Percentiles rank a stretch among this genome's conserved stretches.
These are phyloP conservation scores for Fusarium sp. DNA, from an alignment of 2,329 filamentous ascomycete genomes.

Conservation along the genomic window DNA sequence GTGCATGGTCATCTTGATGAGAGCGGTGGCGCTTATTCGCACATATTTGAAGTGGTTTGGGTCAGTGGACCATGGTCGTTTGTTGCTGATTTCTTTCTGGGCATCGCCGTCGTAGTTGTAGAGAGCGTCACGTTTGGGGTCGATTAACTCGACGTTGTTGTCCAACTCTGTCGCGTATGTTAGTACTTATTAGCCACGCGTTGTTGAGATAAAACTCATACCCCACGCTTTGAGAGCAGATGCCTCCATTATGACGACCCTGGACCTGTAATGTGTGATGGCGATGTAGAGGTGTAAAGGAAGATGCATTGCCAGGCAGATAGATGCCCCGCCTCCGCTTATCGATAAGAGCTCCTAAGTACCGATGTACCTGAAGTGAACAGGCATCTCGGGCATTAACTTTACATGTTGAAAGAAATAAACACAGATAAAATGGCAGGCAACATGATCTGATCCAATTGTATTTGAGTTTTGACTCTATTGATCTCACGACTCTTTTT, in stretches of 20 bases:
- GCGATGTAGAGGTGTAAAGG: constrained; percentile 26
- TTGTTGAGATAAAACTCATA: not conserved
- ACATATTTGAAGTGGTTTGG: constrained; percentile 92
- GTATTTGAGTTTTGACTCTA: no score
- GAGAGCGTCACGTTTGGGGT: constrained; percentile 88
- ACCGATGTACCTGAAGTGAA: not conserved
- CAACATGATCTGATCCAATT: no score
- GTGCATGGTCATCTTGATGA: constrained; percentile 99
- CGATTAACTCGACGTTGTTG: constrained; percentile 84
- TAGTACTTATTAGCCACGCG: constrained; percentile 4
- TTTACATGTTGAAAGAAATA: no score
- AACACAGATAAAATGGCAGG: no score
- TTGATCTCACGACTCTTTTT: no score
- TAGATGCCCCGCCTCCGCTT: constrained; percentile 45
- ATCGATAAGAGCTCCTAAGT: constrained; percentile 45
- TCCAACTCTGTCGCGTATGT: constrained; percentile 75
- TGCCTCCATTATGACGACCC: constrained; percentile 45
- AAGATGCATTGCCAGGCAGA: constrained; percentile 26
- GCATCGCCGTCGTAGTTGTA: constrained; percentile 81
- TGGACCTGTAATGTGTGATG: constrained; percentile 19
- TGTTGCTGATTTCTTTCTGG: constrained; percentile 72
- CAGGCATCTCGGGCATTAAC: no score
- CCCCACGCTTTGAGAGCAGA: constrained; percentile 50
- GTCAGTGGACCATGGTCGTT: constrained; percentile 80
- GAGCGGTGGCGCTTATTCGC: constrained; percentile 90